Base-by-base conservation (phyloP, 352 stramenopile species). In the Phytopythium litorale region DNA sequence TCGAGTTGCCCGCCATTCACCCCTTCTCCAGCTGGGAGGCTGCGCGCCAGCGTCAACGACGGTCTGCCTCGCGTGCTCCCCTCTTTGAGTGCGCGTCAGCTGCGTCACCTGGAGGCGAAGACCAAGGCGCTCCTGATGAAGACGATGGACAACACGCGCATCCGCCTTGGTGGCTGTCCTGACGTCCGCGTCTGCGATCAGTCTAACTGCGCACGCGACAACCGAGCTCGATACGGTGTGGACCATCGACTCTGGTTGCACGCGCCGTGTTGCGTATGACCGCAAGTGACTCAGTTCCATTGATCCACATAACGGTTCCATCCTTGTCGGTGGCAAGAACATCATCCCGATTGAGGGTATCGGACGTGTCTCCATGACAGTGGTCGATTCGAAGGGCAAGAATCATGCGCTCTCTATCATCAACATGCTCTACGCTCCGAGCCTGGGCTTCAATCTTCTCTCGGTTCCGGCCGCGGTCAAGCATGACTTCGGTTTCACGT, bases 81-180 rank as follows among this genome's bases (percentile, higher is more conserved):
- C 46, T 0, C 33, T 15, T 46, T 1, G n/a, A 67, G 30, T 9
- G 16, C 11, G 2, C 58, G 45, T 12, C 40, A 64, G 18, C 52
- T 51, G 18, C 64, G 59, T 9, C 38, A 54, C 7, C 52, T 60
- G 40, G 57, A 68, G 60, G 56, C 56, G n/a, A 53, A 63, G 21
- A 72, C 61, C 2, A 65, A 67, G 33, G 56, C 56, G 0, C 63
- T 65, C 30, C 4, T 68, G 21, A 56, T 72, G 60, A 72, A 68
- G 37, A 63, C 61, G 6, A 72, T 72, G 56, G 61, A 70, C 54
- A 66, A 70, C 54, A 66, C 56, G 0, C 51, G 61, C 50, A 58
- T 68, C 7, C 52, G 57, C 38, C 12, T 7, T 16, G 11, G 38
- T 45, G 4, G 38, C 13, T 7, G 38, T 45, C 9, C 1, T 45